Conservation (phyloP, 805 yeast species). For the Kuraishia capsulata region DNA sequence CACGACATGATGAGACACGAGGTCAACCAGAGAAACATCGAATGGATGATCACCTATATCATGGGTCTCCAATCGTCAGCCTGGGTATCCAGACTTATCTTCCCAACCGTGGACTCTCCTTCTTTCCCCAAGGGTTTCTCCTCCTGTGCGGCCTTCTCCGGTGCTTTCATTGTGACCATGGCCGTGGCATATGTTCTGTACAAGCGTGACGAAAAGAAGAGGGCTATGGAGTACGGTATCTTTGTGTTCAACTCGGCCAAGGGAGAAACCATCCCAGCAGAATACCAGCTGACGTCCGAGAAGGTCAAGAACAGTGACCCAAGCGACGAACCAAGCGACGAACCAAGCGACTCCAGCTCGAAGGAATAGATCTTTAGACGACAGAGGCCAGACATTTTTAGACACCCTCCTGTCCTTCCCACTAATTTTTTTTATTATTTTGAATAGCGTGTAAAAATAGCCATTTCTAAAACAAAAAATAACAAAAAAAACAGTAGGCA, state of each 20-base stretch:
- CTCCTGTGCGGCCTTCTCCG: constrained; percentile 31
- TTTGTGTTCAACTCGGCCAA: constrained; percentile 1
- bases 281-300: not conserved
- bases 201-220: constrained; percentile 37
- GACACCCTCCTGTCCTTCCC: no score
- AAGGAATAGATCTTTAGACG: not conserved
- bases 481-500: no score
- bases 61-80: constrained; percentile 31
- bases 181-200: constrained; percentile 24
- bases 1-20: constrained; percentile 51
- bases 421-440: no score
- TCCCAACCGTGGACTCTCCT: constrained; percentile 50
- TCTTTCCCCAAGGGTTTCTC: constrained; percentile 43
- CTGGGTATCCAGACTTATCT: constrained; percentile 21
- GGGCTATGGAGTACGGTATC: constrained; percentile 1
- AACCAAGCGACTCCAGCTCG: not conserved
- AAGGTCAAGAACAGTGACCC: not conserved
- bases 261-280: constrained; percentile 1
- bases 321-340: not conserved
- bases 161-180: constrained; percentile 16
- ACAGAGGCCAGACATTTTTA: no score
- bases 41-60: constrained; percentile 46
- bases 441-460: no score
- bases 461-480: no score
- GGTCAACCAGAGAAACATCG: constrained; percentile 39